A percentile compares a stretch with the other conserved stretches of the same genome.
These are phyloP conservation scores for Cadophora malorum DNA, from an alignment of 2,329 filamentous ascomycete species.

Conservation along the genomic window DNA sequence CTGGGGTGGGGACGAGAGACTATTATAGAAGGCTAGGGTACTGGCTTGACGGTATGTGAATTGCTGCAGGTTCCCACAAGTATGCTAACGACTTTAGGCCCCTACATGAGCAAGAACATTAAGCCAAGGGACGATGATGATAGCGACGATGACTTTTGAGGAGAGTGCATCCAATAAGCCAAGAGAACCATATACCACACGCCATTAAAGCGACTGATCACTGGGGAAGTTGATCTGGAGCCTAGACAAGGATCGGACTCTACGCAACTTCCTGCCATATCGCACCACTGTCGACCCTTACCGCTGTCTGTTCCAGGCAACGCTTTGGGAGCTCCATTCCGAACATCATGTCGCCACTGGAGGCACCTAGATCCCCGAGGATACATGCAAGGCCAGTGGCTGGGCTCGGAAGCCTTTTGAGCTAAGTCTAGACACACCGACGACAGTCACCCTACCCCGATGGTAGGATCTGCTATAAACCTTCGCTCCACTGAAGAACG, in stretches of 20 bases:
- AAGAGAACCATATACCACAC: neutral
- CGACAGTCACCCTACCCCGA: neutral
- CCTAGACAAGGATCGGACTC: neutral
- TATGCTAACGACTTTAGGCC: conserved; percentile 34
- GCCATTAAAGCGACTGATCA: neutral
- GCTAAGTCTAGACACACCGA: neutral
- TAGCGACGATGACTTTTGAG: conserved; percentile 41
- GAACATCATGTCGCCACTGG: neutral
- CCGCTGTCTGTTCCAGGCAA: neutral
- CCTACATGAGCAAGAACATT: conserved; percentile 46
- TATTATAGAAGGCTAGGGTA: conserved; percentile 96
- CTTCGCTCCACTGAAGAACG: neutral
- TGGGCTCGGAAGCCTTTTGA: neutral
- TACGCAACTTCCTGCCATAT: neutral
- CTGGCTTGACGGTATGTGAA: conserved; percentile 90
- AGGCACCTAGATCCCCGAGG: neutral
- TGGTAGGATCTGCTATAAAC: neutral
- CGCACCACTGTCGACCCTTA: neutral
- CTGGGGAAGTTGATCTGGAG: neutral
- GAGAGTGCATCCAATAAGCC: neutral
- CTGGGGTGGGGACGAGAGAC: conserved; percentile 93
- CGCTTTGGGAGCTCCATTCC: neutral
- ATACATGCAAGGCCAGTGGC: neutral
- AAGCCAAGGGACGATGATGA: conserved; percentile 43
- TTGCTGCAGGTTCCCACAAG: conserved; percentile 44